Percentiles rank a stretch among this genome's conserved stretches.
Evolutionary conservation across 768 basidiomycete species (phyloP).

Genomic region (Hygrophoropsis aurantiaca): DNA sequence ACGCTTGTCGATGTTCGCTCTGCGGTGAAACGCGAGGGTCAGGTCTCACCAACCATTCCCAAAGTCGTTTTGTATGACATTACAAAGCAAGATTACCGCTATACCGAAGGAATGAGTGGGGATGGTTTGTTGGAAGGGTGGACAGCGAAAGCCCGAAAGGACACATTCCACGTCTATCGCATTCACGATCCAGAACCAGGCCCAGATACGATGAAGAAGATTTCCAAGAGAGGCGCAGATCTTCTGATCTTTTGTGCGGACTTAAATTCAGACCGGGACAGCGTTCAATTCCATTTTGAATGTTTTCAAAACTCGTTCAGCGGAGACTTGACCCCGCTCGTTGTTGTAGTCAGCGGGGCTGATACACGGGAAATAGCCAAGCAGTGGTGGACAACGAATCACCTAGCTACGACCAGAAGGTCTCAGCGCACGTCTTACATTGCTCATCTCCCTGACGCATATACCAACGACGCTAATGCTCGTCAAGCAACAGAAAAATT

Average conservation of each 20-base stretch:
- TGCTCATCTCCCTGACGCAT: too few species aligned
- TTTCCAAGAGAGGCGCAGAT: slow-evolving; percentile 20
- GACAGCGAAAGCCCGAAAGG: slow-evolving; percentile 19
- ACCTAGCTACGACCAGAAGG: too few species aligned
- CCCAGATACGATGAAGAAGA: slow-evolving; percentile 21
- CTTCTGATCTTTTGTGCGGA: slow-evolving; percentile 24
- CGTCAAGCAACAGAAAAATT: too few species aligned
- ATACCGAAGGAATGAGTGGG: slow-evolving; percentile 10
- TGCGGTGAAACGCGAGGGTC: slow-evolving; percentile 13
- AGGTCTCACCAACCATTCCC: slow-evolving; percentile 11
- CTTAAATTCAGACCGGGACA: background rate
- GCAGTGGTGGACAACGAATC: slow-evolving; percentile 17
- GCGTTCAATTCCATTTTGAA: slow-evolving; percentile 11
- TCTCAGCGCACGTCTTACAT: too few species aligned
- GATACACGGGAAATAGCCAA: slow-evolving; percentile 15
- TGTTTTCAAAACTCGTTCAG: slow-evolving; percentile 21
- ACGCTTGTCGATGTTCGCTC: slow-evolving; percentile 23
- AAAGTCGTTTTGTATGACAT: slow-evolving; percentile 23
- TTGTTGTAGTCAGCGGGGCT: slow-evolving; percentile 23
- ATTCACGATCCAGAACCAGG: slow-evolving; percentile 23
- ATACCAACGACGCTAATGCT: too few species aligned
- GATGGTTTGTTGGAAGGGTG: slow-evolving; percentile 15
- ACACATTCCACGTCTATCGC: slow-evolving; percentile 14
- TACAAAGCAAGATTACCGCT: slow-evolving; percentile 5
- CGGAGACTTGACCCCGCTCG: slow-evolving; percentile 23